These are phyloP conservation scores for Henckelia pumila DNA, from an alignment of 257 asterid species.

Conservation along the genomic window DNA sequence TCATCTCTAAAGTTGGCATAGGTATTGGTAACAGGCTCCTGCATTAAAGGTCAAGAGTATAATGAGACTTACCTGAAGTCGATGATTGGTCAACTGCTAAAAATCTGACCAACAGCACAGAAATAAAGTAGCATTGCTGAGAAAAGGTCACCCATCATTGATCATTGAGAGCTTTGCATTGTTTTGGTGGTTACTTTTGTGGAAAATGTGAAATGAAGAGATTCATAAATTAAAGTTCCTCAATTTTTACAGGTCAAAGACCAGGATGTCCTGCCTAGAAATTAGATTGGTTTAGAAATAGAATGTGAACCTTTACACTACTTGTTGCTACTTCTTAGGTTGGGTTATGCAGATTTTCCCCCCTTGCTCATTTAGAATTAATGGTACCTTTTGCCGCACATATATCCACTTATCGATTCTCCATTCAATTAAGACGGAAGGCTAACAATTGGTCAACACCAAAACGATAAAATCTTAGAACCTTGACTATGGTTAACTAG, in stretches of 20 bases:
- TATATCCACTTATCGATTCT: too few relatives aligned
- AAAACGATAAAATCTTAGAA: too few relatives aligned
- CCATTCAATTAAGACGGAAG: too few relatives aligned
- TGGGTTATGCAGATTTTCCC: not conserved
- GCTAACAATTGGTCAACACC: too few relatives aligned
- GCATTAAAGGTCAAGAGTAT: slow-evolving; percentile 31
- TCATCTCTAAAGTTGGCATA: slow-evolving; percentile 90
- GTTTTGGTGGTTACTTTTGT: slow-evolving; percentile 11
- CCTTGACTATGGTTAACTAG: too few relatives aligned
- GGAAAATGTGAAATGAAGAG: slow-evolving; percentile 4
- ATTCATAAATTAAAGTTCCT: slow-evolving; percentile 6
- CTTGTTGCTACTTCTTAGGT: not conserved
- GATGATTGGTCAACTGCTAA: not conserved
- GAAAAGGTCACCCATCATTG: not conserved
- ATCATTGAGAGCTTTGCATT: slow-evolving; percentile 7
- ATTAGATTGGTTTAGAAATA: too few relatives aligned
- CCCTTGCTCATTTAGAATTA: not conserved
- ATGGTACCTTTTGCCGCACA: not conserved
- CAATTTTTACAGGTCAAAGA: slow-evolving; percentile 7
- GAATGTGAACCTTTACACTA: not conserved
- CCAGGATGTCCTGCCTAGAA: slow-evolving; percentile 13
- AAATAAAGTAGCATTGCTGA: not conserved
- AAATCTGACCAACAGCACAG: slow-evolving; percentile 22
- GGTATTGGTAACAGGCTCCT: slow-evolving; percentile 91
- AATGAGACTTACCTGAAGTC: slow-evolving; percentile 12